phyloP scores from a whole-genome alignment of 2,329 filamentous ascomycete species.

The Pestalotiopsis sp. region DNA sequence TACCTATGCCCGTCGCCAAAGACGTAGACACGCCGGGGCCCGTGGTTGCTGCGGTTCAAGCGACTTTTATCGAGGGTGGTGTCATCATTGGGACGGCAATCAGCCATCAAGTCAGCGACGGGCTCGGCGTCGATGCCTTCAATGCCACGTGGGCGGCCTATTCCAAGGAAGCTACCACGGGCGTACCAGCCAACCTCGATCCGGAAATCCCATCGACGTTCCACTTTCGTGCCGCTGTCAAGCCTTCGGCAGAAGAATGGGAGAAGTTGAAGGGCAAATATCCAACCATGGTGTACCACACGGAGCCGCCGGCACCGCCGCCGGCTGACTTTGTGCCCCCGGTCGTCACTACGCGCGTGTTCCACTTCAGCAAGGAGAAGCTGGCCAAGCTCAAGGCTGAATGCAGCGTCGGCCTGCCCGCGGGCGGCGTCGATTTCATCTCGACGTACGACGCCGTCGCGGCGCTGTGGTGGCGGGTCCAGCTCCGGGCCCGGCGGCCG shows the following conservation, averaged over 20 bases:
- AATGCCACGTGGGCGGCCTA: conserved; percentile 1
- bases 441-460: conserved; percentile 9
- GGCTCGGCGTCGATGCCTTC: conserved; percentile 5
- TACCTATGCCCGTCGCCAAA: background rate
- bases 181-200: background rate
- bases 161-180: background rate
- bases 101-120: conserved; percentile 8
- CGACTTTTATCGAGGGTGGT: conserved; percentile 4
- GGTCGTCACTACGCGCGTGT: conserved; percentile 4
- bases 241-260: background rate
- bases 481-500: background rate
- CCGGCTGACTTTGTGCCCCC: conserved; percentile 1
- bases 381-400: conserved; percentile 2
- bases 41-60: background rate
- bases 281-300: conserved; percentile 1
- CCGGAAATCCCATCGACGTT: background rate
- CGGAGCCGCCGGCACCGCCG: background rate
- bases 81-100: background rate
- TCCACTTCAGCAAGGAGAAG: conserved; percentile 1
- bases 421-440: background rate
- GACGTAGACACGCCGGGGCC: conserved; percentile 4
- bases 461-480: conserved; percentile 4
- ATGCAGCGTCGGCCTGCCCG: background rate
- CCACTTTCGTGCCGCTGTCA: background rate
- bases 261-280: conserved; percentile 1